Evolutionary conservation across 148 eudicot species (phyloP).

Genomic region (Rhododendron williamsianum): DNA sequence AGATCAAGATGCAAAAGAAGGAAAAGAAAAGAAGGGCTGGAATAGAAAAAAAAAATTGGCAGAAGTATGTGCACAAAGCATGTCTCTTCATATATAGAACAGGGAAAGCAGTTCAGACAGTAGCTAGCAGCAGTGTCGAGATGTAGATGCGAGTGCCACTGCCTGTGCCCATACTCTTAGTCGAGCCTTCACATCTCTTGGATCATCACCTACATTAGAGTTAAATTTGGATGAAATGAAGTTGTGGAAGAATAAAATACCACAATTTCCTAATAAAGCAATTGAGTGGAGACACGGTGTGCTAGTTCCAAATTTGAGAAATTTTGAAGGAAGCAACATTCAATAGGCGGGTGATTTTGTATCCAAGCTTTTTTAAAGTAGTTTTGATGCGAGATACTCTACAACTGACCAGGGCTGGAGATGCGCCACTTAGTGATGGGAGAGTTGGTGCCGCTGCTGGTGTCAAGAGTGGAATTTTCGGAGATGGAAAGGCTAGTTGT

Average conservation of each 20-base stretch:
- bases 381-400: neutral
- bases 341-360: neutral
- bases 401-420: conserved; percentile 23
- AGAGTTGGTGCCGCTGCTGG: conserved; percentile 14
- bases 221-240: neutral
- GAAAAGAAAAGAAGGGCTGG: neutral
- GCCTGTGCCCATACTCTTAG: conserved; percentile 35
- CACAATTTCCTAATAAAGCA: neutral
- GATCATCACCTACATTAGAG: conserved; percentile 24
- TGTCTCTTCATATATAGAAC: neutral
- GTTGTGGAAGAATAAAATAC: neutral
- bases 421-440: conserved; percentile 19
- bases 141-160: conserved; percentile 29
- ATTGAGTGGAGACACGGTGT: neutral
- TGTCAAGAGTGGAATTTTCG: conserved; percentile 4
- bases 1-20: neutral
- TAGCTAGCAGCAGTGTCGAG: conserved; percentile 7
- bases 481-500: neutral
- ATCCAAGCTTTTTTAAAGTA: neutral
- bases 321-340: neutral
- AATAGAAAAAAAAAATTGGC: neutral
- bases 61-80: neutral
- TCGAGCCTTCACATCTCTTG: conserved; percentile 28
- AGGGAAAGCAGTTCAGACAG: neutral
- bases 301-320: neutral